These are phyloP conservation scores for Rhodotorula babjevae DNA, from an alignment of 768 basidiomycete species.

Conservation along the genomic window DNA sequence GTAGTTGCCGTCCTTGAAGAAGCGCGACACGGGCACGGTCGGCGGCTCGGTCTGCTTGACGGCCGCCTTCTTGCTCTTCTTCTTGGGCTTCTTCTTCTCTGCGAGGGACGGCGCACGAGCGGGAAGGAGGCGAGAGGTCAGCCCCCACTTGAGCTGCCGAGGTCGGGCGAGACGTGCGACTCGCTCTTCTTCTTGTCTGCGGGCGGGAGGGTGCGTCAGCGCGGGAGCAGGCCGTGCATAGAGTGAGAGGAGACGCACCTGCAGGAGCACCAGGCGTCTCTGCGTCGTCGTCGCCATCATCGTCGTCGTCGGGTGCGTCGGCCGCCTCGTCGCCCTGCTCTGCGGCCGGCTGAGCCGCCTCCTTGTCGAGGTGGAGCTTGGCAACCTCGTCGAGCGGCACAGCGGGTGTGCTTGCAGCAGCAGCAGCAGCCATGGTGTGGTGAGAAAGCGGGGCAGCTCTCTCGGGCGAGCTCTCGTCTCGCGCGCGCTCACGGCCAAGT, in stretches of 20 bases:
- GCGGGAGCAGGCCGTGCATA: no score
- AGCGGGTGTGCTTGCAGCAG: neutral
- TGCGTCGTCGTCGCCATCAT: conserved; percentile 46
- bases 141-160: neutral
- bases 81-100: conserved; percentile 79
- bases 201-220: neutral
- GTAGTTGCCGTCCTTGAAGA: conserved; percentile 79
- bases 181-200: conserved; percentile 43
- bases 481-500: neutral
- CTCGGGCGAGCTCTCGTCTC: neutral
- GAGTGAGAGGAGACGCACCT: neutral
- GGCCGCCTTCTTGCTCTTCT: conserved; percentile 63
- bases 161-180: neutral
- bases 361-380: neutral
- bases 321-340: neutral
- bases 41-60: conserved; percentile 81
- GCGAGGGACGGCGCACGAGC: neutral
- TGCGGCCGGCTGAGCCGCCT: neutral
- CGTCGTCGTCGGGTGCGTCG: conserved; percentile 38
- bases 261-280: conserved; percentile 17
- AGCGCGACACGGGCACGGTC: conserved; percentile 75
- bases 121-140: neutral
- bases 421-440: neutral
- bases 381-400: neutral
- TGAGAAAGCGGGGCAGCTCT: neutral